Conservation (phyloP, 2,329 filamentous ascomycete species). For the Madurella mycetomatis region DNA sequence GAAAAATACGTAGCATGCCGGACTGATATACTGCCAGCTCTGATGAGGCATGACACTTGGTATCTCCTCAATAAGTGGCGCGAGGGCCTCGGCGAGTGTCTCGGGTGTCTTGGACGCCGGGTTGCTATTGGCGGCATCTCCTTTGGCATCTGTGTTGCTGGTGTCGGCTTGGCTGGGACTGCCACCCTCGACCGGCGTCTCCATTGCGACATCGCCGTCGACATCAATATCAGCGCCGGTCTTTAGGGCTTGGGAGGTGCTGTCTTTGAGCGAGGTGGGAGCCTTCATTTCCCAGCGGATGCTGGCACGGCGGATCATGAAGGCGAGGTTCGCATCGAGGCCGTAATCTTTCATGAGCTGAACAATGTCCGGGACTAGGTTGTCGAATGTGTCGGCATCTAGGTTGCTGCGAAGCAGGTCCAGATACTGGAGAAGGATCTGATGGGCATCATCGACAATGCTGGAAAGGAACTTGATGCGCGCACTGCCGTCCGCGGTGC, state of each 20-base stretch:
- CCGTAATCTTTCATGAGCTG: slow-evolving; percentile 73
- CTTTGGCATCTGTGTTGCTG: slow-evolving; percentile 18
- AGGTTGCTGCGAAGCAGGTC: slow-evolving; percentile 83
- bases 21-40: slow-evolving; percentile 65
- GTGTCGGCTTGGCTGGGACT: slow-evolving; percentile 31
- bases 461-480: slow-evolving; percentile 87
- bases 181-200: slow-evolving; percentile 27
- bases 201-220: slow-evolving; percentile 57
- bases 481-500: slow-evolving; percentile 63
- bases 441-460: slow-evolving; percentile 84
- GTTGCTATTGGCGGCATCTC: neutral
- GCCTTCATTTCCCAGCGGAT: slow-evolving; percentile 52
- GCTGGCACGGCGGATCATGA: slow-evolving; percentile 74
- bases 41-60: slow-evolving; percentile 56
- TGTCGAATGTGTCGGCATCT: slow-evolving; percentile 69
- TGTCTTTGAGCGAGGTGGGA: slow-evolving; percentile 12
- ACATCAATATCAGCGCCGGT: slow-evolving; percentile 43
- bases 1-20: slow-evolving; percentile 84
- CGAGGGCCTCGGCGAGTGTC: slow-evolving; percentile 65
- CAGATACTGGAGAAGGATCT: slow-evolving; percentile 80
- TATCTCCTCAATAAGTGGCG: slow-evolving; percentile 68
- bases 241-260: slow-evolving; percentile 14
- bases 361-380: slow-evolving; percentile 68
- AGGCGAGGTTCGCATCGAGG: slow-evolving; percentile 75
- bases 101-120: slow-evolving; percentile 30